Conservation (phyloP, 2,329 filamentous ascomycete species). For the Xylogone sp. region DNA sequence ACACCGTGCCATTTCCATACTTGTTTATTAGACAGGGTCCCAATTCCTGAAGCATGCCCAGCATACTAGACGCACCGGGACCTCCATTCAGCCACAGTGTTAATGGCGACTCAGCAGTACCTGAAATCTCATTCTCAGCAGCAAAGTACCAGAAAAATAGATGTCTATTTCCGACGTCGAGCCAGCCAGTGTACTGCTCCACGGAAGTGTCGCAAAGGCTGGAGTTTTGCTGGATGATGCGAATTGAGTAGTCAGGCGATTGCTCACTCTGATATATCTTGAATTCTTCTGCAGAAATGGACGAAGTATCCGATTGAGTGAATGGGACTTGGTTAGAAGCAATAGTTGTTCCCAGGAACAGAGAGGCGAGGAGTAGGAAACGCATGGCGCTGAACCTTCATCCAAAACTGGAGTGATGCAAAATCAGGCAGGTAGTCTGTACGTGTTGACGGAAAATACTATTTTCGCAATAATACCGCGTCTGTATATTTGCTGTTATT, state of each 20-base stretch:
- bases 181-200: slow-evolving; percentile 21
- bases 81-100: slow-evolving; percentile 64
- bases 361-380: too few species aligned
- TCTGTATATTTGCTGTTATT: too few species aligned
- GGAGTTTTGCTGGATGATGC: slow-evolving; percentile 19
- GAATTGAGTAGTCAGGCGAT: slow-evolving; percentile 16
- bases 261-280: slow-evolving; percentile 12
- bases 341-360: background rate
- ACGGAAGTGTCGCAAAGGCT: slow-evolving; percentile 18
- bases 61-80: slow-evolving; percentile 58
- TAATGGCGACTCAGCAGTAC: slow-evolving; percentile 41
- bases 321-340: background rate
- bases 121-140: slow-evolving; percentile 27
- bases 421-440: too few species aligned
- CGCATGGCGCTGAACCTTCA: too few species aligned
- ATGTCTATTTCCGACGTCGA: slow-evolving; percentile 30
- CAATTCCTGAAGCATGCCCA: slow-evolving; percentile 56
- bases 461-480: too few species aligned
- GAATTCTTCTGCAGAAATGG: slow-evolving; percentile 4
- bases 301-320: background rate
- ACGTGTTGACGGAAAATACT: too few species aligned
- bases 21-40: slow-evolving; percentile 41
- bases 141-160: slow-evolving; percentile 43
- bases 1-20: slow-evolving; percentile 40
- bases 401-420: too few species aligned